Base-by-base conservation (phyloP, 331 rosid species). In the Arachis monticola region DNA sequence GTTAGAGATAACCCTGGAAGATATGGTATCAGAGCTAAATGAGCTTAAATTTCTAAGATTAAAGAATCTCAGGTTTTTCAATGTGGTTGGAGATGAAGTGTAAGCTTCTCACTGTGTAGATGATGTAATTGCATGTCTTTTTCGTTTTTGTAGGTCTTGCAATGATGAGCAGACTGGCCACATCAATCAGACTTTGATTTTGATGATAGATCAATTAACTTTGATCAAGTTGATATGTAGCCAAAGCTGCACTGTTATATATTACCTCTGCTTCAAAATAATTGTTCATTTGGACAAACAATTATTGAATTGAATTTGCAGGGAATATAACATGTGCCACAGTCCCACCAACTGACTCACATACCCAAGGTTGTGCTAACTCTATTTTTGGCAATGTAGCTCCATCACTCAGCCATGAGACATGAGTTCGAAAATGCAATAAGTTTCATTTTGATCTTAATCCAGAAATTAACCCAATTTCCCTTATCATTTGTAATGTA, bases 151-250 rank as follows among this genome's bases (percentile, higher is more conserved):
- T 64, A 91, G 94, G 98, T 76, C 85, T 93, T 67, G 93, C 92
- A 73, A 80, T 89, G 88, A 87, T 93, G 94, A 81, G 93, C 81
- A 87, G 81, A 85, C 81, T 91, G 58, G 79, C 89, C 59, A 83
- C 84, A 76, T 13, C 84, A 82, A 8, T 55, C 83, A 62, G 92
- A 89, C 64, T 82, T 61, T 48, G 85, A 80, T 45, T 79, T 80
- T 46, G 88, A 84, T 46, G 87, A 86, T 63, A 51, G 74, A 31
- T 66, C 80, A 50, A 84, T 84, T 11, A 45, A 84, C 31, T 52
- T 82, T 11, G 90, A 89, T 69, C 82, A 77, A 60, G 59, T 67
- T 48, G 86, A 78, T 47, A 77, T 75, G 73, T 83, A 79, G 75
- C 82, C 45, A 65, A 69, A 13, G 44, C 53, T 69, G 42, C 73